A percentile compares a stretch with the other conserved stretches of the same genome.
Evolutionary conservation across 345 rosid species (phyloP).

Genomic region (Aquilaria sinensis): DNA sequence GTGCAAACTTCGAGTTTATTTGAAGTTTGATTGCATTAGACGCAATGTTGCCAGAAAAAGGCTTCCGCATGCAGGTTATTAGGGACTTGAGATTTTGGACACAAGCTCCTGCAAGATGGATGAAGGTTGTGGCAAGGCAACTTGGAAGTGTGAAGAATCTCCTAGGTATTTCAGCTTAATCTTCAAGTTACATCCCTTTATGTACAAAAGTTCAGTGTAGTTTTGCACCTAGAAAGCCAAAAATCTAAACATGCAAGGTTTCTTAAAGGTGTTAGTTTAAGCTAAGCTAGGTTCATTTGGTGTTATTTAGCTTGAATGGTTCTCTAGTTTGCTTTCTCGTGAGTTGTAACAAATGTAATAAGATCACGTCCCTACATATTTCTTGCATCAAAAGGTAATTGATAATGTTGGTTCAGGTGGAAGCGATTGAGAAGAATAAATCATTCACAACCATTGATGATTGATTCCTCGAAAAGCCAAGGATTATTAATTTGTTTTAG

Average conservation of each 20-base stretch:
- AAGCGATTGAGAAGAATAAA: no score
- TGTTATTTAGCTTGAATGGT: not conserved
- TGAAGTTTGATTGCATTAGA: constrained; percentile 29
- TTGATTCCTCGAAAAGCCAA: no score
- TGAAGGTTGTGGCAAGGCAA: not conserved
- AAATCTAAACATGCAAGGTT: no score
- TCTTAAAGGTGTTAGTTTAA: no score
- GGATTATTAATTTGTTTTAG: no score
- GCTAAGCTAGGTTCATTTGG: no score
- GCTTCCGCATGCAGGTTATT: constrained; percentile 13
- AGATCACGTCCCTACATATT: no score
- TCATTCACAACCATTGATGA: no score
- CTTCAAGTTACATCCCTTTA: not conserved
- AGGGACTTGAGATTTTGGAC: constrained; percentile 15
- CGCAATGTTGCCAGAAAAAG: constrained; percentile 21
- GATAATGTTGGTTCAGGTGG: no score
- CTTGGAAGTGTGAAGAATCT: constrained; percentile 4
- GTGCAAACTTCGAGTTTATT: constrained; percentile 67
- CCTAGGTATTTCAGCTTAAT: constrained; percentile 4
- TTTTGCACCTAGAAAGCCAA: no score
- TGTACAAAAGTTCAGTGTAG: not conserved
- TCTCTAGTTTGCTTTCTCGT: not conserved
- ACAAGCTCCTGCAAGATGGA: constrained; percentile 3
- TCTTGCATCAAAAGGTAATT: no score
- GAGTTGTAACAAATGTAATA: not conserved